Conservation (phyloP, 768 basidiomycete genomes). For the Dentipellis fragilis region DNA sequence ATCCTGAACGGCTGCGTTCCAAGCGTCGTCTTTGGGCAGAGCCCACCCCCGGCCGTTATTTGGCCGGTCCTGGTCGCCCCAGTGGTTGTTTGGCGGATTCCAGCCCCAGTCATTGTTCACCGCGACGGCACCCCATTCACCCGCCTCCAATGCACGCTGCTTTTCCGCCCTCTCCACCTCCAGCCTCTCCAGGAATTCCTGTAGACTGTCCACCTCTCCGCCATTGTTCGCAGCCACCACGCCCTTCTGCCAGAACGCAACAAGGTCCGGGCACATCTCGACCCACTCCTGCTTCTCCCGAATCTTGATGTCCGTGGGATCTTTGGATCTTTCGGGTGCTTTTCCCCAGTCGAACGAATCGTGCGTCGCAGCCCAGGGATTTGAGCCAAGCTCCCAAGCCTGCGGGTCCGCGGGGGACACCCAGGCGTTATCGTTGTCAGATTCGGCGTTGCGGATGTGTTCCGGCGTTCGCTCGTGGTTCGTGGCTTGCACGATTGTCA, state of each 20-base stretch:
- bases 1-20: neutral
- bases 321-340: neutral
- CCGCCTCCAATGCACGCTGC: neutral
- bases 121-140: neutral
- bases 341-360: constrained; percentile 1
- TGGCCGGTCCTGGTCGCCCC: constrained; percentile 1
- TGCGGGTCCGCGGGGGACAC: neutral
- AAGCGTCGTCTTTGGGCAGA: too few relatives aligned
- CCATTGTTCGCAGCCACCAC: constrained; percentile 12
- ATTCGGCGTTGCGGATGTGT: constrained; percentile 12
- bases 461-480: constrained; percentile 21
- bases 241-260: constrained; percentile 10
- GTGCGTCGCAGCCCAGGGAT: neutral
- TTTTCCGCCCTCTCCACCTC: constrained; percentile 4
- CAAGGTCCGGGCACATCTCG: constrained; percentile 8
- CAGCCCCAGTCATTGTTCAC: constrained; percentile 8
- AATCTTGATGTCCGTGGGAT: constrained; percentile 3
- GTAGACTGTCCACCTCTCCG: constrained; percentile 11
- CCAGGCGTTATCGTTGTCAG: constrained; percentile 1
- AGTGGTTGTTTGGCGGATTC: neutral
- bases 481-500: constrained; percentile 20
- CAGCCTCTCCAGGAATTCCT: constrained; percentile 11
- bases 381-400: neutral
- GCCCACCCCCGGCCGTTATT: too few relatives aligned
- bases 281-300: constrained; percentile 7